Percentiles rank a stretch among this genome's conserved stretches.
Evolutionary conservation across 352 stramenopile genomes (phyloP).

Genomic region (Stramenopiles sp.): DNA sequence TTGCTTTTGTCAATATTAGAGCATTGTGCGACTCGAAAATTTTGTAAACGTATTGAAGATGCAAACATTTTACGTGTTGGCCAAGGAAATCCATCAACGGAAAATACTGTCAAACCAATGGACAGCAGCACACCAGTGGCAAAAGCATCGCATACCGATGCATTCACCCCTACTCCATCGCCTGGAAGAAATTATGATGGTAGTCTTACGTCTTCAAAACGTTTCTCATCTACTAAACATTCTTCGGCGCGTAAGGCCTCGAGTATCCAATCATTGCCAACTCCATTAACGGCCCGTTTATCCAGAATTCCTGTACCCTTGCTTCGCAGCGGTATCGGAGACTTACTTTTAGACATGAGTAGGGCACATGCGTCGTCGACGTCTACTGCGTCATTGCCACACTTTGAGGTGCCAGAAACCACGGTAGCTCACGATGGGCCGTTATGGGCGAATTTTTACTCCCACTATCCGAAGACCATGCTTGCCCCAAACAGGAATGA

Average conservation of each 20-base stretch:
- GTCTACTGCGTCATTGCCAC: neutral
- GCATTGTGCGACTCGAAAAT: neutral
- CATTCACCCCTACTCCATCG: neutral
- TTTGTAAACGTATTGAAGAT: neutral
- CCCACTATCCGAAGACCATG: neutral
- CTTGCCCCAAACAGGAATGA: neutral
- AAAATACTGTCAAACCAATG: too few relatives aligned
- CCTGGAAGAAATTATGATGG: neutral
- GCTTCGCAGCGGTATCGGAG: neutral
- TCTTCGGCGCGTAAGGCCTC: neutral
- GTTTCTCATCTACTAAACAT: neutral
- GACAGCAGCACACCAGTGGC: too few relatives aligned
- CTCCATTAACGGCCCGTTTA: neutral
- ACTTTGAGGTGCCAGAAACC: neutral
- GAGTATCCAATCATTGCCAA: neutral
- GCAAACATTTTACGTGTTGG: neutral
- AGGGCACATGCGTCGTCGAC: neutral
- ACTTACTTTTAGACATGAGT: neutral
- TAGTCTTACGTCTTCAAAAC: neutral
- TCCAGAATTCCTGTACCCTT: neutral
- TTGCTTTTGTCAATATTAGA: neutral
- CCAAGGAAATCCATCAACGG: neutral
- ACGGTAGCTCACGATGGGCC: neutral
- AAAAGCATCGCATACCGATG: neutral
- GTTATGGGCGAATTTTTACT: neutral